These are phyloP conservation scores for Micractinium conductrix DNA, from an alignment of 139 green algal species.

Conservation along the genomic window DNA sequence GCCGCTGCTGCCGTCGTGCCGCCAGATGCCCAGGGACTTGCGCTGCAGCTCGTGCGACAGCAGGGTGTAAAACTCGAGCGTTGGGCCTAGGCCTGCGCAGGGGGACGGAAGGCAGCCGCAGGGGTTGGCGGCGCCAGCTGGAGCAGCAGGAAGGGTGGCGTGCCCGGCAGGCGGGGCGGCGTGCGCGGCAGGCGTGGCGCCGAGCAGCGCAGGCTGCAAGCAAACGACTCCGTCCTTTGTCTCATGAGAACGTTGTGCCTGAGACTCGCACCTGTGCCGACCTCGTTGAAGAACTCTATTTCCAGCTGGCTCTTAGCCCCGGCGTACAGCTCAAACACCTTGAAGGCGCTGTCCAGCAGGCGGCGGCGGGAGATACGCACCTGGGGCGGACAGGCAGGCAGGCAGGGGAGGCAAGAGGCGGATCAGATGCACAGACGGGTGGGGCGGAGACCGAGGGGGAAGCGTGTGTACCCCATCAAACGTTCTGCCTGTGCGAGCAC, in stretches of 20 bases:
- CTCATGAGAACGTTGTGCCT: no score
- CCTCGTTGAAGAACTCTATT: constrained; percentile 79
- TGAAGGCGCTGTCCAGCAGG: constrained; percentile 88
- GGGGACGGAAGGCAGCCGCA: neutral
- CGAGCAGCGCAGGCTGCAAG: no score
- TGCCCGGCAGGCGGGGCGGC: no score
- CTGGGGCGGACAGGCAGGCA: constrained; percentile 27
- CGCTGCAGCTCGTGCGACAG: constrained; percentile 91
- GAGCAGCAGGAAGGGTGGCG: neutral
- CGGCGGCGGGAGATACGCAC: constrained; percentile 81
- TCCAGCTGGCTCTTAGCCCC: constrained; percentile 37
- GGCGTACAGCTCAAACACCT: constrained; percentile 67
- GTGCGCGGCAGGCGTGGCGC: no score
- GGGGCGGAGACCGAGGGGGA: no score
- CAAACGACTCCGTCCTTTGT: no score
- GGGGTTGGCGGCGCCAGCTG: neutral
- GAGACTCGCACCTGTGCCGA: constrained; percentile 77
- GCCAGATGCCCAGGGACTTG: constrained; percentile 85
- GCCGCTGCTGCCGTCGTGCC: constrained; percentile 58
- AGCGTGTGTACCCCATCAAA: no score
- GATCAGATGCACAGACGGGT: no score
- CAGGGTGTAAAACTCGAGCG: constrained; percentile 98
- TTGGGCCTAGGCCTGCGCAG: constrained; percentile 88
- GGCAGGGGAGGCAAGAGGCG: neutral
- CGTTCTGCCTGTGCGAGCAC: no score